These are phyloP conservation scores for Boletus tylopilopsis DNA, from an alignment of 768 basidiomycete species.

Conservation along the genomic window DNA sequence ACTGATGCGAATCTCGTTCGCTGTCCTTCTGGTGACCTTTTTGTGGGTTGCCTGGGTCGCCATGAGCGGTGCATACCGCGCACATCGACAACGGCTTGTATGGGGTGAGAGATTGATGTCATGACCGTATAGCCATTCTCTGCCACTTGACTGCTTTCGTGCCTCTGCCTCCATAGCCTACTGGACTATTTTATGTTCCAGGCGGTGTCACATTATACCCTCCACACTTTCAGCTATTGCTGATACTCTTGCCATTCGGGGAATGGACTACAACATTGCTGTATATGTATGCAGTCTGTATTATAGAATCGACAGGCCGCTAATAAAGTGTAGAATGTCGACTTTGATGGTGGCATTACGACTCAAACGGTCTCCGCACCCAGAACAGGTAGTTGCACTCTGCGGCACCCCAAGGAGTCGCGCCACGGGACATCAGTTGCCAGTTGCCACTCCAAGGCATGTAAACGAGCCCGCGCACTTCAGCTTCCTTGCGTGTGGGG, in stretches of 20 bases:
- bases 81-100: constrained; percentile 69
- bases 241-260: background rate
- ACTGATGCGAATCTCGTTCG: constrained; percentile 57
- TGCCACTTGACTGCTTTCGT: background rate
- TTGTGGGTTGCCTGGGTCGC: constrained; percentile 59
- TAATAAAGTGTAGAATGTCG: background rate
- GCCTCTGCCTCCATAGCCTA: background rate
- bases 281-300: constrained; percentile 19
- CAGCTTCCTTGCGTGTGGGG: constrained; percentile 65
- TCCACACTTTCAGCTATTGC: background rate
- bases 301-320: constrained; percentile 4
- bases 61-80: constrained; percentile 63
- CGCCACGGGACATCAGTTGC: constrained; percentile 60
- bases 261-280: background rate
- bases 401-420: constrained; percentile 43
- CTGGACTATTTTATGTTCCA: background rate
- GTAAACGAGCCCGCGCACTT: constrained; percentile 77
- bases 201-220: background rate
- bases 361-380: constrained; percentile 62
- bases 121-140: constrained; percentile 26
- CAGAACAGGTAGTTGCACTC: constrained; percentile 83
- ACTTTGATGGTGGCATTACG: background rate
- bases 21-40: constrained; percentile 53
- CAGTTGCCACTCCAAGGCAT: constrained; percentile 67
- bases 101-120: constrained; percentile 81